Percentiles rank a stretch among this genome's conserved stretches.
Conservation (phyloP, 179 eudicot species). For the Silene noctiflora region DNA sequence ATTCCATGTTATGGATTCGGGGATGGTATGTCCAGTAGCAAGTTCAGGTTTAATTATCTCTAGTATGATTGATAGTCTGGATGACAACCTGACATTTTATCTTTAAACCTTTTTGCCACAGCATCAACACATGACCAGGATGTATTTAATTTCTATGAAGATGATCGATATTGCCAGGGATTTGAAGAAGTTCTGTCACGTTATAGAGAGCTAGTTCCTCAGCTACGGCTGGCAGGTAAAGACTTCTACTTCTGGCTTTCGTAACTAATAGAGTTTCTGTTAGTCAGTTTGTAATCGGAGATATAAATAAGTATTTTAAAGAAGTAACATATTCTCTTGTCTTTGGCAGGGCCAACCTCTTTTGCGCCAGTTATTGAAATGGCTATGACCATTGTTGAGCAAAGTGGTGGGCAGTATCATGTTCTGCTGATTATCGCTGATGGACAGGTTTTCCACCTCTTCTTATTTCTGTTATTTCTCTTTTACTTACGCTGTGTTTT, state of each 20-base stretch:
- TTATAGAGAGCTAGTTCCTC: conserved; percentile 84
- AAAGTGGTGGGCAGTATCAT: conserved; percentile 94
- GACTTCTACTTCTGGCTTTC: neutral
- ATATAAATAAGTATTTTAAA: neutral
- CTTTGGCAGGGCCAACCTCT: conserved; percentile 80
- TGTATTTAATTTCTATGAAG: conserved; percentile 83
- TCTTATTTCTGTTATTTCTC: neutral
- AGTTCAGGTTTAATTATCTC: neutral
- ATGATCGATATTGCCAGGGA: conserved; percentile 77
- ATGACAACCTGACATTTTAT: neutral
- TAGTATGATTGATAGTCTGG: neutral
- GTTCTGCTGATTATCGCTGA: conserved; percentile 93
- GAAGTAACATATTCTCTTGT: neutral
- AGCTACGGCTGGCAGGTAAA: conserved; percentile 85
- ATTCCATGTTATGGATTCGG: conserved; percentile 99
- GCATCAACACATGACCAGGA: conserved; percentile 98
- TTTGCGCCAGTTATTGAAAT: conserved; percentile 94
- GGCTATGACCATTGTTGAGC: conserved; percentile 94
- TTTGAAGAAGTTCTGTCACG: conserved; percentile 85
- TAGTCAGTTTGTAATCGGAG: neutral
- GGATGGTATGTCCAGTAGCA: conserved; percentile 53
- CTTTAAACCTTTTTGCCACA: conserved; percentile 27
- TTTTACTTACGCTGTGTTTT: conserved; percentile 18
- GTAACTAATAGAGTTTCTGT: neutral
- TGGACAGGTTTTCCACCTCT: conserved; percentile 68